Base-by-base conservation (phyloP, 805 yeast species). In the Candida dajiaensis region DNA sequence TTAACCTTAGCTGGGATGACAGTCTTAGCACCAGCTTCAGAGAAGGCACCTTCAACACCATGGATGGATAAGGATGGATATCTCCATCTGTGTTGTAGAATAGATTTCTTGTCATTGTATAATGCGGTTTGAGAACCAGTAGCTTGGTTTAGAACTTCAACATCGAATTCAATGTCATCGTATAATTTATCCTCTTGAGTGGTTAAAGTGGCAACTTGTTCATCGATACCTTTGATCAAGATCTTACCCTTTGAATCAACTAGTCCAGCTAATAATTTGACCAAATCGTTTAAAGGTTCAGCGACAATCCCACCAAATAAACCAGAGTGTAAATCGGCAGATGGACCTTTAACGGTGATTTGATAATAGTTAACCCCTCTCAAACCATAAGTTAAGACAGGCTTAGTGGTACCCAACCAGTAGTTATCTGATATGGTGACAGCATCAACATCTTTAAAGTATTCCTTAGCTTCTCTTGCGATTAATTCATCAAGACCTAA, bases 11-110 rank as follows among this genome's bases (percentile, higher is more conserved):
- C 87, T 31, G 99, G 99, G 55, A 94, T 94, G 44, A 94, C 99
- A 29, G 99, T 94, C 74, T 94, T 94, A 48, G 98, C 99, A 54
- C 99, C 99, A 41, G 85, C 77, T 39, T 86, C 92, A 41, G 85
- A 83, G 68, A 94, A 94, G 6, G 98, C 99, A 53, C 99, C 99
- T 70, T 94, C 99, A 46, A 94, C 78, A 56, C 99, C 99, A 69
- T 94, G 99, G 55, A 94, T 68, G 3, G 98, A 90, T 59, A 94
- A 74, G 8, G 98, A 89, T 47, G 99, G 99, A 71, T 76, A 89
- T 76, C 99, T 85, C 99, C 99, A 94, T 78, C 99, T 83, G 69
- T 90, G 97, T 85, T 89, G 92, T 60, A 94, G 77, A 49, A 95
- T 89, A 49, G 83, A 84, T 70, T 89, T 82, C 69, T 89, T 87